These are phyloP conservation scores for Xanthoparmelia taractica DNA, from an alignment of 495 filamentous ascomycete species.

Conservation along the genomic window DNA sequence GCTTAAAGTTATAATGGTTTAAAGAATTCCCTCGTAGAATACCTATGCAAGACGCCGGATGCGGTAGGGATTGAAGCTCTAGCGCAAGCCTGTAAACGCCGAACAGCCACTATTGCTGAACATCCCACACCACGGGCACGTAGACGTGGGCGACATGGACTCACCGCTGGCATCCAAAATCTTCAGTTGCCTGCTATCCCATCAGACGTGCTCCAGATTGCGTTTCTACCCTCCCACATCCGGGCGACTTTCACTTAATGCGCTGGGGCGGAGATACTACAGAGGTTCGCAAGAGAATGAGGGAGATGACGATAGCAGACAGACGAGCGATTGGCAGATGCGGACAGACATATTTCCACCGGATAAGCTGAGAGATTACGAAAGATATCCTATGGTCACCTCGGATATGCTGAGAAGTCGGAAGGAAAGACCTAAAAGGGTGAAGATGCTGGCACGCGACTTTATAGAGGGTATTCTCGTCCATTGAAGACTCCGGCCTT, in stretches of 20 bases:
- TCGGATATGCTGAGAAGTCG: slow-evolving; percentile 63
- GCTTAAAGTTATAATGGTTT: background rate
- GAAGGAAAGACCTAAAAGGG: slow-evolving; percentile 69
- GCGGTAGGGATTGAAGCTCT: slow-evolving; percentile 10
- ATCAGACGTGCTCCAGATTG: slow-evolving; percentile 55
- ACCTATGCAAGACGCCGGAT: background rate
- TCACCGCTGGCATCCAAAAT: slow-evolving; percentile 67
- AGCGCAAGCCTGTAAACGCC: slow-evolving; percentile 9
- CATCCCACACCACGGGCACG: background rate
- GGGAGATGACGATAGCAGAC: slow-evolving; percentile 21
- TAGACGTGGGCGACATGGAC: slow-evolving; percentile 57
- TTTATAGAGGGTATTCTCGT: slow-evolving; percentile 79
- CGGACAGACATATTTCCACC: slow-evolving; percentile 58
- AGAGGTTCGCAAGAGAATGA: slow-evolving; percentile 15
- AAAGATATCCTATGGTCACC: slow-evolving; percentile 73
- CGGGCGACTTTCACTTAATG: slow-evolving; percentile 23
- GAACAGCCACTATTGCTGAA: background rate
- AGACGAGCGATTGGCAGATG: slow-evolving; percentile 70
- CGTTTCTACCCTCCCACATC: slow-evolving; percentile 40
- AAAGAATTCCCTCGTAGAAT: background rate
- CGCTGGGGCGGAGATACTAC: slow-evolving; percentile 20
- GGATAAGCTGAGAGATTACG: slow-evolving; percentile 73
- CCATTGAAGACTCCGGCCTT: background rate
- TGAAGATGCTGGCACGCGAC: slow-evolving; percentile 95
- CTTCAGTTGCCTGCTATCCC: slow-evolving; percentile 75